Conservation (phyloP, 805 yeast genomes). For the Candida coleopterorum region DNA sequence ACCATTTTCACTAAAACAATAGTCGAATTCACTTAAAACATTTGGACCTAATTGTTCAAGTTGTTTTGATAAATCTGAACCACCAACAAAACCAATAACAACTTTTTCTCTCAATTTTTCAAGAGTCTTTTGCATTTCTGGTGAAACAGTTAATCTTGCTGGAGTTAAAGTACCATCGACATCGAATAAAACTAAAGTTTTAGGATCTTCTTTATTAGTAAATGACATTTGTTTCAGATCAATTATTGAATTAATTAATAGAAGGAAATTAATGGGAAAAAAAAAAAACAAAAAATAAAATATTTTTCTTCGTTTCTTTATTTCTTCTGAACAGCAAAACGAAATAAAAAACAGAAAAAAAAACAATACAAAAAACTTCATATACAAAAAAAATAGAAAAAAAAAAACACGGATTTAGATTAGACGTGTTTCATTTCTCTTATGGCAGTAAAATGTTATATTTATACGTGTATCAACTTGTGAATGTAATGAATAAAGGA, state of each 20-base stretch:
- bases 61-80: conserved; percentile 91
- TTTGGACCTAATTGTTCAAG: conserved; percentile 89
- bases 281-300: not conserved
- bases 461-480: too few species aligned
- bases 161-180: conserved; percentile 99
- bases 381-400: too few species aligned
- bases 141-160: conserved; percentile 76
- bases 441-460: too few species aligned
- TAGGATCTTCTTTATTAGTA: conserved; percentile 73
- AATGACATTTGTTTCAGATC: too few species aligned
- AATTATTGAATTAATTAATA: too few species aligned
- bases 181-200: conserved; percentile 87
- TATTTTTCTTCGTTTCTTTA: not conserved
- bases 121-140: conserved; percentile 73
- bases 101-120: conserved; percentile 80
- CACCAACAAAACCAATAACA: conserved; percentile 97
- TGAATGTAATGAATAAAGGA: too few species aligned
- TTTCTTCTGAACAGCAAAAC: not conserved
- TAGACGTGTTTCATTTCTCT: conserved; percentile 6
- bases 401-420: too few species aligned
- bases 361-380: not conserved
- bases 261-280: not conserved
- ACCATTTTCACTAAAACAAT: conserved; percentile 96
- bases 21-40: conserved; percentile 79
- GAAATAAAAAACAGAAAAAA: not conserved